Conservation (phyloP, 129 eudicot genomes). For the Ambrosia trifida region DNA sequence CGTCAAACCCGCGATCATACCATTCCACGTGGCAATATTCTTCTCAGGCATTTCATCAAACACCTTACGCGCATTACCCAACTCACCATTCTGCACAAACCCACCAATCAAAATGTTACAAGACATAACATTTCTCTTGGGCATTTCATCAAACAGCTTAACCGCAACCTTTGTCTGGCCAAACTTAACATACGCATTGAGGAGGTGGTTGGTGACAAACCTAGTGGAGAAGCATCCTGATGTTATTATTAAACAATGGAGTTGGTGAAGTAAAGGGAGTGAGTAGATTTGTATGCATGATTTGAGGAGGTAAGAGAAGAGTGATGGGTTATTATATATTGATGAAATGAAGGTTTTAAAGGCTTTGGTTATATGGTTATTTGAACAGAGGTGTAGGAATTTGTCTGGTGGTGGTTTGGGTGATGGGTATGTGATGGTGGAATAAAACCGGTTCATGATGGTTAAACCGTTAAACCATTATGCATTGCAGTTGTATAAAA, state of each 20-base stretch:
- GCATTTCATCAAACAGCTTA: conserved; percentile 63
- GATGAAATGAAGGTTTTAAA: conserved; percentile 43
- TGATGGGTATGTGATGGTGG: conserved; percentile 26
- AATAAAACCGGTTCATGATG: conserved; percentile 14
- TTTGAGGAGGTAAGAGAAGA: conserved; percentile 62
- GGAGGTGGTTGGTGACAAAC: conserved; percentile 65
- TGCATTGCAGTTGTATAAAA: too few species aligned
- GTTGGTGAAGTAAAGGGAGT: conserved; percentile 50
- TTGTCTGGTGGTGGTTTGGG: conserved; percentile 32
- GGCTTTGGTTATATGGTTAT: conserved; percentile 56
- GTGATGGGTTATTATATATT: conserved; percentile 52
- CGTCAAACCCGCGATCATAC: conserved; percentile 58
- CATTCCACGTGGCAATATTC: conserved; percentile 84
- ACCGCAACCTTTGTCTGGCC: conserved; percentile 42
- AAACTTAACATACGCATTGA: conserved; percentile 58
- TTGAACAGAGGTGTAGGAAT: conserved; percentile 26
- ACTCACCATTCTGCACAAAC: conserved; percentile 52
- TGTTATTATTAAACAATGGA: conserved; percentile 66
- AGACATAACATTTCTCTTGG: conserved; percentile 69
- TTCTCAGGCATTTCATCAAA: conserved; percentile 67
- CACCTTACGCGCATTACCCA: conserved; percentile 52
- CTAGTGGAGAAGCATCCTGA: conserved; percentile 53
- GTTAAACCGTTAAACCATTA: not conserved
- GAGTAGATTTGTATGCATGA: conserved; percentile 50
- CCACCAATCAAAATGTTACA: conserved; percentile 72